Evolutionary conservation across 352 stramenopile species (phyloP).

Genomic region (Plasmopara viticola): DNA sequence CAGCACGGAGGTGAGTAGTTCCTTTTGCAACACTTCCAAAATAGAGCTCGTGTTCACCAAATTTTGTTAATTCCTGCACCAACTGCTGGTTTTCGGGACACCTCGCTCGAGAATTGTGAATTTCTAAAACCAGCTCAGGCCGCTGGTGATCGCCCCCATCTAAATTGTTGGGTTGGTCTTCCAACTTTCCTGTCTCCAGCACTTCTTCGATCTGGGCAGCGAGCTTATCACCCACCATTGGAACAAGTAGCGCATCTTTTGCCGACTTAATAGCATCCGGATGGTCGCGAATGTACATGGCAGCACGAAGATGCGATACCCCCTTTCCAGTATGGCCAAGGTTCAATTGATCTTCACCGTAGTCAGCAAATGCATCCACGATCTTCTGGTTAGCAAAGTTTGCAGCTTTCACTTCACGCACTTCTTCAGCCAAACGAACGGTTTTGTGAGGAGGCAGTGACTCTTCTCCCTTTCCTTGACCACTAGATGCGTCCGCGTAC

Average conservation of each 20-base stretch:
- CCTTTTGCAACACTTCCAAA: conserved; percentile 68
- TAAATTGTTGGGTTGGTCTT: conserved; percentile 30
- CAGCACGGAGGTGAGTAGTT: conserved; percentile 56
- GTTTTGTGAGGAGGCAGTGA: conserved; percentile 53
- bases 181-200: conserved; percentile 41
- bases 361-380: conserved; percentile 63
- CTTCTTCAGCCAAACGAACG: conserved; percentile 46
- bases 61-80: conserved; percentile 56
- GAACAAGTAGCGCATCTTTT: conserved; percentile 32
- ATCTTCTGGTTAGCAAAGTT: conserved; percentile 66
- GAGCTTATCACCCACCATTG: conserved; percentile 53
- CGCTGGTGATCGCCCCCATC: conserved; percentile 34
- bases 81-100: conserved; percentile 56
- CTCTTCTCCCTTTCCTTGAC: conserved; percentile 6
- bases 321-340: conserved; percentile 70
- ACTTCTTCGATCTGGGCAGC: conserved; percentile 56
- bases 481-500: too few relatives aligned
- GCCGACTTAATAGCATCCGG: conserved; percentile 41
- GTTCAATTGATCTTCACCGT: conserved; percentile 51
- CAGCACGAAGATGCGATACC: conserved; percentile 58
- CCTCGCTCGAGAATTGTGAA: conserved; percentile 39
- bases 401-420: conserved; percentile 32
- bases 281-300: conserved; percentile 50
- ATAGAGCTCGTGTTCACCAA: conserved; percentile 65
- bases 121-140: conserved; percentile 42